A percentile compares a stretch with the other conserved stretches of the same genome.
These are phyloP conservation scores for Collybiopsis confluens DNA, from an alignment of 768 basidiomycete species.

Conservation along the genomic window DNA sequence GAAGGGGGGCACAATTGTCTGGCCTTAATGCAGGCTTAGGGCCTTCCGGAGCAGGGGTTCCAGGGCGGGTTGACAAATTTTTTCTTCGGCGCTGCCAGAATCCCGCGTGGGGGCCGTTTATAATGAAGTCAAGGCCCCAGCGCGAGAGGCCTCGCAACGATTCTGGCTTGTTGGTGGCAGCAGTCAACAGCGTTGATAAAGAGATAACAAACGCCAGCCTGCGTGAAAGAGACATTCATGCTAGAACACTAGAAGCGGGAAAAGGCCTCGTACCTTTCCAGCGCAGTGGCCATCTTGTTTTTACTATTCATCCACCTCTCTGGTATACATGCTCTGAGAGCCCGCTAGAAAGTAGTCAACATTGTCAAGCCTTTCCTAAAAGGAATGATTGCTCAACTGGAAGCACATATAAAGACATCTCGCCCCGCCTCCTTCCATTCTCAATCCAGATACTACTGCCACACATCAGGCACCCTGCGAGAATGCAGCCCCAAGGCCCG, in stretches of 20 bases:
- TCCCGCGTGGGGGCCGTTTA: conserved; percentile 53
- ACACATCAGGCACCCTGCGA: conserved; percentile 65
- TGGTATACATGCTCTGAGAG: conserved; percentile 61
- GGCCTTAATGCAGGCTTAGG: too few species aligned
- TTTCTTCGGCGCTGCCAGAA: conserved; percentile 46
- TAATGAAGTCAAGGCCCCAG: conserved; percentile 66
- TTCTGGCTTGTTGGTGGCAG: conserved; percentile 57
- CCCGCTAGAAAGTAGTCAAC: too few species aligned
- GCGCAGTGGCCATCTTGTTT: conserved; percentile 31
- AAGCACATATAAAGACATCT: conserved; percentile 77
- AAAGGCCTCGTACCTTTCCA: conserved; percentile 48
- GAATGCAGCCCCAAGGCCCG: conserved; percentile 64
- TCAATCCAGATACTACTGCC: conserved; percentile 80
- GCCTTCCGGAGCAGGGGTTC: not conserved
- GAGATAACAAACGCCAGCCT: conserved; percentile 53
- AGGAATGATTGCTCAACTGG: too few species aligned
- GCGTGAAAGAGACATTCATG: not conserved
- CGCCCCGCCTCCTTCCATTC: conserved; percentile 63
- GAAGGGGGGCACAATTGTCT: too few species aligned
- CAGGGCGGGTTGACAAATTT: not conserved
- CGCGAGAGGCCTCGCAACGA: conserved; percentile 68
- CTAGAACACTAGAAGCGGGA: not conserved
- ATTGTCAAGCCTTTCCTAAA: too few species aligned
- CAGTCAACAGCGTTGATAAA: conserved; percentile 60
- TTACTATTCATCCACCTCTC: conserved; percentile 46